Evolutionary conservation across 371 early-diverging fungal species (phyloP).

Genomic region (Rhizopus arrhizus): DNA sequence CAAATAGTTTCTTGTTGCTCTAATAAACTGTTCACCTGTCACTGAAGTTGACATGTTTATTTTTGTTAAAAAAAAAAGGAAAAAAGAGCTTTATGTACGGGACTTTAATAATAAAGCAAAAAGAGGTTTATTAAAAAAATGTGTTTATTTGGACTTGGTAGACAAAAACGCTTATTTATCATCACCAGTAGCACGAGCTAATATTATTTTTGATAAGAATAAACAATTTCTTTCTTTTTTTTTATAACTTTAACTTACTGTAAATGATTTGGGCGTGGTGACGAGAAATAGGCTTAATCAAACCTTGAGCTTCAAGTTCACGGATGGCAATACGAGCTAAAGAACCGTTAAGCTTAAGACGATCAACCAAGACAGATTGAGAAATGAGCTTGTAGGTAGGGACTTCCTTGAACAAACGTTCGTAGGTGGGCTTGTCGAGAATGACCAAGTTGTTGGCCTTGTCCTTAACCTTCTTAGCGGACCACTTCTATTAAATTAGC

Average conservation of each 20-base stretch:
- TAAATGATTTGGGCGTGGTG: constrained; percentile 96
- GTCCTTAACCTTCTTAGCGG: constrained; percentile 94
- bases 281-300: constrained; percentile 87
- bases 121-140: constrained; percentile 1
- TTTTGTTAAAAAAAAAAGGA: neutral
- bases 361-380: constrained; percentile 97
- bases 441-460: constrained; percentile 96
- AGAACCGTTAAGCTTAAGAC: constrained; percentile 96
- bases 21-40: constrained; percentile 60
- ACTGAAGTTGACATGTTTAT: constrained; percentile 34
- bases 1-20: constrained; percentile 62
- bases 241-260: constrained; percentile 54
- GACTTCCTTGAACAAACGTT: constrained; percentile 96
- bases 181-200: constrained; percentile 75
- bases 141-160: no score
- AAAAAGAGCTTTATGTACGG: neutral
- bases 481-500: constrained; percentile 77
- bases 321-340: constrained; percentile 94
- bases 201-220: neutral
- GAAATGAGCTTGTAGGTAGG: constrained; percentile 98
- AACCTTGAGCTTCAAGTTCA: constrained; percentile 89
- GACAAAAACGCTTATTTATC: constrained; percentile 30
- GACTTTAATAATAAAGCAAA: neutral
- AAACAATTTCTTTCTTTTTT: neutral
- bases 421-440: constrained; percentile 88